These are phyloP conservation scores for Wickerhamiella galacta DNA, from an alignment of 805 yeast genomes.

Conservation along the genomic window DNA sequence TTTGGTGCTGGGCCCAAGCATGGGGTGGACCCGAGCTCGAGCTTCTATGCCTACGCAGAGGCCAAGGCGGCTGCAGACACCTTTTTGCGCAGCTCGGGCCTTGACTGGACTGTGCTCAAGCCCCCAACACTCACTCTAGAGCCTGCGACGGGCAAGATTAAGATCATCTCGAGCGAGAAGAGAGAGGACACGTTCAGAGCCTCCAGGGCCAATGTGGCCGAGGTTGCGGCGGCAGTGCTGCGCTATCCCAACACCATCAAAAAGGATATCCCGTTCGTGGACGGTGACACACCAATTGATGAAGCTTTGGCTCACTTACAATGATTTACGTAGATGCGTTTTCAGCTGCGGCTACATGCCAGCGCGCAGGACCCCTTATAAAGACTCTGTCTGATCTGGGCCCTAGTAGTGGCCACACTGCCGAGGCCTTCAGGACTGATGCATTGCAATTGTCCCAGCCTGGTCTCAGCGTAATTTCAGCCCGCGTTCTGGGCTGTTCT, in stretches of 20 bases:
- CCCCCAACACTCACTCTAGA: constrained; percentile 33
- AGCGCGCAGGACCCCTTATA: too few species aligned
- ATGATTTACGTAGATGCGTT: too few species aligned
- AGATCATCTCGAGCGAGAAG: constrained; percentile 15
- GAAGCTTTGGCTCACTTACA: constrained; percentile 6
- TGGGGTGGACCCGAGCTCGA: constrained; percentile 26
- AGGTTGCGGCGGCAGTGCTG: constrained; percentile 20
- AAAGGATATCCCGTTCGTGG: constrained; percentile 12
- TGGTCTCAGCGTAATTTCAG: too few species aligned
- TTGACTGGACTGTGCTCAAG: constrained; percentile 40
- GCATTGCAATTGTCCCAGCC: too few species aligned
- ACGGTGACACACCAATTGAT: constrained; percentile 10
- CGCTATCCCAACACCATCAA: constrained; percentile 5
- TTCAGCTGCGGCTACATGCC: too few species aligned
- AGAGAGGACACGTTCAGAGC: constrained; percentile 16
- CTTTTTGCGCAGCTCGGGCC: constrained; percentile 24
- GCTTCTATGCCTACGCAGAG: constrained; percentile 34
- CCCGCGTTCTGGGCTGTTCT: too few species aligned
- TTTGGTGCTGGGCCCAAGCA: constrained; percentile 33
- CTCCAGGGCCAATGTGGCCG: constrained; percentile 41
- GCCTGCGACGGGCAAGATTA: constrained; percentile 29
- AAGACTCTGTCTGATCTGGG: too few species aligned
- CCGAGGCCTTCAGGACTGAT: too few species aligned
- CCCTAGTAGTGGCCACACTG: too few species aligned
- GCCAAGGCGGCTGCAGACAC: constrained; percentile 48